phyloP scores from a whole-genome alignment of 140 eudicot species.

The Cichorium intybus region DNA sequence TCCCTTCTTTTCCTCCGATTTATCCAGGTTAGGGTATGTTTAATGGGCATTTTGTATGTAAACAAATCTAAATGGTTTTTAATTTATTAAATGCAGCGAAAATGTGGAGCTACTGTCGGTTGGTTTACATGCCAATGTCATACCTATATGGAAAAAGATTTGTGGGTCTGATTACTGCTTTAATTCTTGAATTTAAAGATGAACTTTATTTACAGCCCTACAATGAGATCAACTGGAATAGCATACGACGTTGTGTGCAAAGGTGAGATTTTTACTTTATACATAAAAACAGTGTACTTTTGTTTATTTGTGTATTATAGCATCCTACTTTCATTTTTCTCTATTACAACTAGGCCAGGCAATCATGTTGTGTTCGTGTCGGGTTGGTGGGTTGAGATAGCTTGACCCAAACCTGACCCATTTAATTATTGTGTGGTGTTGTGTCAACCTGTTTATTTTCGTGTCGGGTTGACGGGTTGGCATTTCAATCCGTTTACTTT shows the following conservation, averaged over 20 bases:
- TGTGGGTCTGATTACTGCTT: slow-evolving; percentile 65
- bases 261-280: slow-evolving; percentile 29
- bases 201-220: slow-evolving; percentile 68
- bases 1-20: not conserved
- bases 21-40: not conserved
- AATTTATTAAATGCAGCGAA: not conserved
- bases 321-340: not conserved
- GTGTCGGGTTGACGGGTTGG: too few species aligned
- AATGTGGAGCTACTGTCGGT: not conserved
- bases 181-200: slow-evolving; percentile 57
- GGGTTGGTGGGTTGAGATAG: too few species aligned
- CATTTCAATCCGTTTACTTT: too few species aligned
- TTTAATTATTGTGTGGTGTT: too few species aligned
- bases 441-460: too few species aligned
- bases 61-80: not conserved
- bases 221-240: slow-evolving; percentile 56
- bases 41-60: not conserved
- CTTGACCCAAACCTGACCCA: too few species aligned
- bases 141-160: not conserved
- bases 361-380: too few species aligned
- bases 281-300: too few species aligned
- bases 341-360: too few species aligned
- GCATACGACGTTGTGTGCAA: slow-evolving; percentile 55
- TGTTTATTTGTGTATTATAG: not conserved
- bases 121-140: not conserved